These are phyloP conservation scores for Pascua guehoae DNA, from an alignment of 1,284 basidiomycete genomes.

Conservation along the genomic window DNA sequence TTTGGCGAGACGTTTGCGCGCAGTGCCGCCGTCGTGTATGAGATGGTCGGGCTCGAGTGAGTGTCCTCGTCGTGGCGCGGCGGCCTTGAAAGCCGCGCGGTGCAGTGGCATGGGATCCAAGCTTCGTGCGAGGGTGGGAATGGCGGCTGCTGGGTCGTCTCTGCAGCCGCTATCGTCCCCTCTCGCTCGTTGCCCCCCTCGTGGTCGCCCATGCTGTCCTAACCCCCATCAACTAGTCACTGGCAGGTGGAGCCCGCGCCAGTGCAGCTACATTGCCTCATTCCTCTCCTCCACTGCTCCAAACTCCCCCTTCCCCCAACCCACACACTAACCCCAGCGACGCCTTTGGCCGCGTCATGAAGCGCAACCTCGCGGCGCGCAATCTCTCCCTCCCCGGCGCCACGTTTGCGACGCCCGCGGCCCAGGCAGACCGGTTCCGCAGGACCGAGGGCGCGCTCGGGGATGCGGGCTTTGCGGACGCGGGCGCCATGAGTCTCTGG, in stretches of 20 bases:
- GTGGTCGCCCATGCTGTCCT: too few species aligned
- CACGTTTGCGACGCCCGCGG: constrained; percentile 59
- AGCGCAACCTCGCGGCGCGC: constrained; percentile 73
- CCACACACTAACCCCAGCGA: constrained; percentile 51
- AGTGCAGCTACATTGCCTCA: too few species aligned
- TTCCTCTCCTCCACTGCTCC: too few species aligned
- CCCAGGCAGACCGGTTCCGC: constrained; percentile 63
- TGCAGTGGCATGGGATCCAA: too few species aligned
- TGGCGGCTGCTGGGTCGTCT: too few species aligned
- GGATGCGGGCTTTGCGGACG: constrained; percentile 54
- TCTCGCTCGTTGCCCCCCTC: too few species aligned
- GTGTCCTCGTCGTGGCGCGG: constrained; percentile 8
- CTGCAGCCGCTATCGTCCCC: too few species aligned
- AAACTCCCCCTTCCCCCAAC: too few species aligned
- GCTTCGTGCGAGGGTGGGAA: too few species aligned
- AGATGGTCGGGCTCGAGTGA: constrained; percentile 75
- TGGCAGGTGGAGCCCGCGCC: neutral
- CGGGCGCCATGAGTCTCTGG: constrained; percentile 62
- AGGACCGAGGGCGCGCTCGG: constrained; percentile 11
- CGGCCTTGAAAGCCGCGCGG: too few species aligned
- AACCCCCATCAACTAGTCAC: too few species aligned
- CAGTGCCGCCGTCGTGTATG: constrained; percentile 63
- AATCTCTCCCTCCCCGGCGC: constrained; percentile 71
- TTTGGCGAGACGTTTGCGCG: constrained; percentile 60
- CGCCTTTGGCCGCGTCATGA: constrained; percentile 82